Base-by-base conservation (phyloP, 164 flowering plant genomes). In the Protea cynaroides region DNA sequence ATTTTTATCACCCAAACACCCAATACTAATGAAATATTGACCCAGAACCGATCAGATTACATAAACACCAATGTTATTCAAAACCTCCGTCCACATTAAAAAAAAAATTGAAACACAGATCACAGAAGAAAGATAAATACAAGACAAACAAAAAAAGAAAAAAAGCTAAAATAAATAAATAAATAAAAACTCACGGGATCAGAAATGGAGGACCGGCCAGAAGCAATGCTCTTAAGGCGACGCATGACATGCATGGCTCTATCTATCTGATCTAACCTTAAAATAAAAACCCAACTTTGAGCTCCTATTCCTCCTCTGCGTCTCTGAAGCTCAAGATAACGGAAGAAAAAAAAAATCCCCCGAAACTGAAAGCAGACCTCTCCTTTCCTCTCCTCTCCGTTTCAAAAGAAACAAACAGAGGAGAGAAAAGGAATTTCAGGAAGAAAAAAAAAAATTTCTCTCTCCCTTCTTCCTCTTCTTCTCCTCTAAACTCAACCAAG, bases 141-240 rank as follows among this genome's bases (percentile, higher is more conserved):
- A 62, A 8, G 55, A 46, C n/a, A 25, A 29, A 34, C 1, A 49
- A 15, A 49, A 12, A 49, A 49, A 3, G 13, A 46, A 10, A 46
- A 5, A 2, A 46, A 1, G 3, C 50, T 0, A 46, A 2, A 5
- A 46, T 9, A 46, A 46, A 46, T 9, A 46, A 46, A 46, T 9
- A 10, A 46, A 46, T 5, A 46, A 46, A 49, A 49, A 69, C 82
- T 76, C 74, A 92, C 97, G 8, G 90, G 88, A 82, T 90, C 97
- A 49, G 97, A 92, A 69, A 90, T 67, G 22, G 96, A 92, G 25
- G 95, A 76, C 19, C 98, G 87, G 43, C 96, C 98, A 56, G 98
- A 92, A 56, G 97, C 93, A 75, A 86, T 80, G 84, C 94, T 92
- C 79, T 88, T 92, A 53, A 92, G 74, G 14, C 98, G 82, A 23